Evolutionary conservation across 2,329 filamentous ascomycete genomes (phyloP), one percentile per base, ranked within the genome.

Genomic region (Penicillium decumbens): DNA sequence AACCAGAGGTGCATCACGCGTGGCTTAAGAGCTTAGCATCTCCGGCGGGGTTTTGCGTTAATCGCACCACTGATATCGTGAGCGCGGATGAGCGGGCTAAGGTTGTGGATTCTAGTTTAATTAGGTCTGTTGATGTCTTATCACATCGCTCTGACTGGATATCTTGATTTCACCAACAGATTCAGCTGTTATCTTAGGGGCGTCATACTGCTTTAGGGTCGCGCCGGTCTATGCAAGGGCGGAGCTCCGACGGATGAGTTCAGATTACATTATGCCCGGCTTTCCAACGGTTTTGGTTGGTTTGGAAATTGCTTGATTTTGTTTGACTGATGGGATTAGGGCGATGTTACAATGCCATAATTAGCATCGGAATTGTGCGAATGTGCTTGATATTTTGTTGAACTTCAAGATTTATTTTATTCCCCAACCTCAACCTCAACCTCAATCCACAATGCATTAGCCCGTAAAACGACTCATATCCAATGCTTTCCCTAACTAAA

Each of bases 241-340:
- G 57, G 57, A 58, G 46, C 20, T 53, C 57, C 57, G 57, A 58
- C 57, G 57, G 57, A 12, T 41, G 32, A 50, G 28, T 6, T 20
- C 6, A n/a, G 18, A 20, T 40, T 40, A 20, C 4, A 29, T 41
- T n/a, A n/a, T n/a, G n/a, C 6, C 32, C 39, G 32, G 41, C 43
- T 32, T 27, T 42, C 32, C 35, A 43, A 42, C 18, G 35, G 28
- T 13, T 45, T 24, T 49, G 42, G 30, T 18, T 49, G 46, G 18
- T 29, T 43, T 43, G 24, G 23, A 49, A 25, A 47, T 38, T 41
- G 38, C 38, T n/a, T 25, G 38, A 23, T 12, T 40, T 27, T 1
- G 8, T 35, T 35, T 8, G 32, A 9, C 3, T 28, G 3, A 9
- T 18, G 32, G 32, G 6, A n/a, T 33, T 18, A 18, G 2, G 25